phyloP scores from a whole-genome alignment of 202 grass and related monocot genomes.

The Carex arenaria region DNA sequence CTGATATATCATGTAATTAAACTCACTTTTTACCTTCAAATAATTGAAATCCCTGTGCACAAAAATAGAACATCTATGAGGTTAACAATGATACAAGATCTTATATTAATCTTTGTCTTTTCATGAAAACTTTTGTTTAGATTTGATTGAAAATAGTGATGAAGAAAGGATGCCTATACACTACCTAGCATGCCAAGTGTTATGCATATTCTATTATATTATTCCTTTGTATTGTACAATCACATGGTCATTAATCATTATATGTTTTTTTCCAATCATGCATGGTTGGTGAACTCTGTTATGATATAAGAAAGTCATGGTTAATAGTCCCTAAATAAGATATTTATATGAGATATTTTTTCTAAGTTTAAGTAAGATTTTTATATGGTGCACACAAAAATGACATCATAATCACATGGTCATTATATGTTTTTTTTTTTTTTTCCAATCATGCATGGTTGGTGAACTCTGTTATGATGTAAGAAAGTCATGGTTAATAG shows the following conservation, averaged over 20 bases:
- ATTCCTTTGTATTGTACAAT: constrained; percentile 5
- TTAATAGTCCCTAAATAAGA: background rate
- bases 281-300: background rate
- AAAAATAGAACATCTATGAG: background rate
- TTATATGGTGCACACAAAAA: background rate
- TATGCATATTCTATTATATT: background rate
- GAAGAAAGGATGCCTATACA: background rate
- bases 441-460: background rate
- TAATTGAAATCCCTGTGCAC: background rate
- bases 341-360: too few relatives aligned
- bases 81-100: background rate
- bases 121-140: background rate
- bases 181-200: background rate
- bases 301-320: background rate
- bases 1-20: background rate
- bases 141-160: background rate
- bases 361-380: too few relatives aligned
- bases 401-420: constrained; percentile 1
- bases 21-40: background rate
- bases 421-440: background rate
- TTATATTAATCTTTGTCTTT: background rate
- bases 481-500: background rate
- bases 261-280: background rate
- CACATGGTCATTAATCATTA: background rate
- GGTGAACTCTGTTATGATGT: background rate